Base-by-base conservation (phyloP, 2,329 filamentous ascomycete species). In the Aspergillus brasiliensis region DNA sequence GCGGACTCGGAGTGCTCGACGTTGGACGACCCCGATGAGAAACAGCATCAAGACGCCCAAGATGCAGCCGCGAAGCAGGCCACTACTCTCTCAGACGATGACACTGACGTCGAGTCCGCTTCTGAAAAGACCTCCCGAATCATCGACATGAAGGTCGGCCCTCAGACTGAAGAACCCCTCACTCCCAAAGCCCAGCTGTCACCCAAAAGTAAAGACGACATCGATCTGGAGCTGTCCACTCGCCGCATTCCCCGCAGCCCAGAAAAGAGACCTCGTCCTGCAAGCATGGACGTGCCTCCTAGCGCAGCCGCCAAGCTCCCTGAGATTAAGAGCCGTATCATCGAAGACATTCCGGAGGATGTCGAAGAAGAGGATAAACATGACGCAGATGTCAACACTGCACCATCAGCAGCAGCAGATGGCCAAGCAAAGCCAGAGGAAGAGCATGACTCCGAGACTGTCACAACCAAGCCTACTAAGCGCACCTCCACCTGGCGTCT, bases 301-400 rank as follows among this genome's bases (percentile, higher is more conserved):
- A 53, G 28, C 25, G 51, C 46, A 7, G 28, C 31, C 8, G 10
- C 37, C 31, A 62, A 61, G 10, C 59, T 59, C 2, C 55, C 61
- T 1, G 65, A 65, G 19, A 59, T 62, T 17, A 65, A 61, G 23
- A 58, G 52, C 15, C 63, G 65, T 1, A 49, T 62, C 21, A 65
- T 67, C 10, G 65, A 67, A 37, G 62, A 67, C 25, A 67, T 67
- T 21, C 64, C 62, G 8, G 65, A 67, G 34, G 65, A 65, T 47
- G 54, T 57, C 6, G 65, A 65, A 25, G 54, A 49, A 5, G 46
- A 55, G 15, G 34, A 13, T 44, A 28, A 11, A 17, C 31, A 52
- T 11, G 28, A 17, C n/a, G 23, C 11, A 15, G 46, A 38, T 23
- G 44, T 44, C 2, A 52, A 19, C 25, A 10, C 51, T 15, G 8